Evolutionary conservation across 2,329 filamentous ascomycete genomes (phyloP), one percentile per base, ranked within the genome.

Genomic region (Botryotinia narcissicola): DNA sequence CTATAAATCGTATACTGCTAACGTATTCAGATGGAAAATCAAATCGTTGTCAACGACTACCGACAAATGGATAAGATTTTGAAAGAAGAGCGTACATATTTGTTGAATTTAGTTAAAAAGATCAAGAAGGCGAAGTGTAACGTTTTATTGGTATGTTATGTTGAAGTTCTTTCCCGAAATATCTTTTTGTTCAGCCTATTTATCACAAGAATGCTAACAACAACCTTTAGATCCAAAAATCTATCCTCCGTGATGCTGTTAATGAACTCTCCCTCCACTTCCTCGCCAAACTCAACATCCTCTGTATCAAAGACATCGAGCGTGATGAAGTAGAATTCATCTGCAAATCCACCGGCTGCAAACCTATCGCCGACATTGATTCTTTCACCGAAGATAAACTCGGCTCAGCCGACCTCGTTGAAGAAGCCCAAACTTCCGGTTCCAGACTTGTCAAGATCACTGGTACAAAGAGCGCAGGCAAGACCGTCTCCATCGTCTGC

Each of bases 111-210:
- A 90, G 95, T 97, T 82, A 98, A 99, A 90, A 99, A 98, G 89
- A 99, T 99, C 84, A 98, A 98, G 86, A 99, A 98, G 88, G 95
- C 96, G 78, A 99, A 98, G 87, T 99, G 96, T 86, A 99, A 99
- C 80, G 96, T 99, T 61, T 69, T 72, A 32, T 69, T 72, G 71
- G 71, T 72, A 69, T 37, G 51, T 66, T 72, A 60, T 25, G 32
- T 66, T 37, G 42, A 8, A 29, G n/a, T 9, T 42, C 5, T 18
- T 22, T 12, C 29, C 32, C 29, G 16, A 20, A 12, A 20, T 32
- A 9, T 57, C 51, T 57, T 54, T 16, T n/a, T 54, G 12, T 16
- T 16, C 48, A 54, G 14, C 10, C 44, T 42, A 37, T 61, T 46
- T 4, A 66, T 22, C 18, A 29, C 25, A n/a, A 25, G 7, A 37